Base-by-base conservation (phyloP, 2,329 filamentous ascomycete genomes). In the Diaporthe sp. region DNA sequence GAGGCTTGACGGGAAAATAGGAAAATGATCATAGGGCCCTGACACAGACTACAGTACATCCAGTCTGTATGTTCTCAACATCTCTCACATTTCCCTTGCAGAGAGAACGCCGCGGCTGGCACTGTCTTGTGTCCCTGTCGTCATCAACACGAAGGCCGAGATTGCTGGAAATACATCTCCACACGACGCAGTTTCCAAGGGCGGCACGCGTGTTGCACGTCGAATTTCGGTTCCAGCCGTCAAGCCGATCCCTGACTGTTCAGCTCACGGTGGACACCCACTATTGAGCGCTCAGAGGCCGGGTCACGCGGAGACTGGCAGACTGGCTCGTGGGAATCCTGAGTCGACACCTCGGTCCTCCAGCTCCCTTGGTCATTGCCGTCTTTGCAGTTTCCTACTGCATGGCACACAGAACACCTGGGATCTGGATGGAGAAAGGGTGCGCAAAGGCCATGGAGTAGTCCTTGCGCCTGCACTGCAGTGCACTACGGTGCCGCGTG, bases 91-190 rank as follows among this genome's bases (percentile, higher is more conserved):
- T 34, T 37, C 42, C 34, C 28, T 10, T 2, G 62, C 44, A 34
- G 17, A 25, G 28, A 39, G 46, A 28, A 6, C 28, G n/a, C 62
- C 5, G 12, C 62, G 46, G 19, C 28, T 42, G 65, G 65, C 46
- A 53, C 65, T 68, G 65, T 68, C 51, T 37, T 25, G 62, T 68
- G 62, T 51, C 22, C 65, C 22, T 55, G 65, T 39, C 65, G 65
- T 55, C 68, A 71, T 62, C 71, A 73, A 65, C 44, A 73, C 71
- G 71, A 65, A 73, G 57, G 49, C 71, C 71, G 58, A 73, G 46
- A 73, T 65, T 65, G 58, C 57, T 73, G 71, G 58, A 65, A 73
- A 73, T 73, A 65, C 58, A 39, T 53, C 71, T 37, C 71, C 71
- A 73, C 71, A 34, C 19, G 71, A 28, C 34, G 42, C 49, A 37